These are phyloP conservation scores for Botrytis cinerea DNA, from an alignment of 2,329 filamentous ascomycete species.

Conservation along the genomic window DNA sequence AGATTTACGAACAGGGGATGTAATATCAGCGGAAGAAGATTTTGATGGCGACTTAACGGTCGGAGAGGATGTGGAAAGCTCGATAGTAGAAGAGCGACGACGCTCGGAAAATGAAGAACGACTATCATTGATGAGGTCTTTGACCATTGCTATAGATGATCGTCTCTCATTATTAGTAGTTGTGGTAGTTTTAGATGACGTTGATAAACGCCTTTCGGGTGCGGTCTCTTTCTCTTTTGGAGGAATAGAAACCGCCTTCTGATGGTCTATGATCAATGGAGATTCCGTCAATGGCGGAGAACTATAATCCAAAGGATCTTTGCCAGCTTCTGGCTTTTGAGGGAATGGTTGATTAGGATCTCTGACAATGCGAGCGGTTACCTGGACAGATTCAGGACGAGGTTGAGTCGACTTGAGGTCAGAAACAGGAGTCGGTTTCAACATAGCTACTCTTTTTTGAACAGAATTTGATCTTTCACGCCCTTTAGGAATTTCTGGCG, in stretches of 20 bases:
- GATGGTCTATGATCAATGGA: constrained; percentile 59
- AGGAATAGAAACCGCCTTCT: constrained; percentile 42
- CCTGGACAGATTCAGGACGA: constrained; percentile 77
- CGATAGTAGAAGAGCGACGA: constrained; percentile 48
- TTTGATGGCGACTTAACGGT: constrained; percentile 49
- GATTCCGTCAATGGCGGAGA: constrained; percentile 59
- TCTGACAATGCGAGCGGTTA: constrained; percentile 80
- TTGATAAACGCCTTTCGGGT: constrained; percentile 41
- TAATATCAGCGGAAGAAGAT: constrained; percentile 45
- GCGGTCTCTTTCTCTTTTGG: constrained; percentile 46
- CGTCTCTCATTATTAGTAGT: constrained; percentile 46
- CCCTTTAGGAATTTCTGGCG: constrained; percentile 46
- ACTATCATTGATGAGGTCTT: constrained; percentile 57
- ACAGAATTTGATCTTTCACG: constrained; percentile 40
- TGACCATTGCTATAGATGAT: constrained; percentile 60
- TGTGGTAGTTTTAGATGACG: constrained; percentile 32
- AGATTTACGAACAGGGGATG: constrained; percentile 50
- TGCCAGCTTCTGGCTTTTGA: constrained; percentile 46
- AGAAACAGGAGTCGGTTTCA: constrained; percentile 31
- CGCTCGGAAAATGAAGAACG: constrained; percentile 53
- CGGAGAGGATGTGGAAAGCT: constrained; percentile 44
- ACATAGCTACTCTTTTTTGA: constrained; percentile 34
- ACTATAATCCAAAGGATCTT: constrained; percentile 47
- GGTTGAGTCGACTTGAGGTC: constrained; percentile 45
- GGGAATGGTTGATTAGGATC: constrained; percentile 53